Evolutionary conservation across 768 basidiomycete genomes (phyloP).

Genomic region (Russula abietina): DNA sequence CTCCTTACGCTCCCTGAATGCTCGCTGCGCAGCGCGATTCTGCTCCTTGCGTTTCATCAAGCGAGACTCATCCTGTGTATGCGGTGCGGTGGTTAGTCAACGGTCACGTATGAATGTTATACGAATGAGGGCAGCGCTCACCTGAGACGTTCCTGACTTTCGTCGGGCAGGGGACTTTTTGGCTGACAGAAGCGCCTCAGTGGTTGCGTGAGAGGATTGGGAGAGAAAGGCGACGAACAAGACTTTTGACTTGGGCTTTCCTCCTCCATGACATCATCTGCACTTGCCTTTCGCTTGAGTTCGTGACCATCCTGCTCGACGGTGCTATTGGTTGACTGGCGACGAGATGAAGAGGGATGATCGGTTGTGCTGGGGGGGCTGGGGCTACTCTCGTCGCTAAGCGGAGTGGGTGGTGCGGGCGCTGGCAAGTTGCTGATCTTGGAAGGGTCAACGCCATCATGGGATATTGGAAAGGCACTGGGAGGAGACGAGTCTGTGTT

Average conservation of each 20-base stretch:
- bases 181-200: constrained; percentile 12
- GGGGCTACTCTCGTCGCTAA: constrained; percentile 69
- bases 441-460: constrained; percentile 54
- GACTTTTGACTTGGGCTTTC: constrained; percentile 64
- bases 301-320: constrained; percentile 44
- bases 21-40: constrained; percentile 94
- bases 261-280: constrained; percentile 46
- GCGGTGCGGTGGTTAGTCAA: constrained; percentile 8
- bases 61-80: constrained; percentile 58
- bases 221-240: constrained; percentile 45
- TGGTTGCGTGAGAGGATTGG: background rate
- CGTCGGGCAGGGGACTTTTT: constrained; percentile 32
- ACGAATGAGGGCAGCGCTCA: constrained; percentile 21
- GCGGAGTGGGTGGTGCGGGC: constrained; percentile 52
- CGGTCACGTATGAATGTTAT: background rate
- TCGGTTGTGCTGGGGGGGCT: constrained; percentile 55
- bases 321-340: constrained; percentile 30
- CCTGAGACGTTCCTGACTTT: constrained; percentile 39
- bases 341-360: constrained; percentile 30
- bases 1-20: constrained; percentile 96
- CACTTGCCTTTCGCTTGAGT: constrained; percentile 74
- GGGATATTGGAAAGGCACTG: constrained; percentile 30
- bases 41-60: constrained; percentile 91
- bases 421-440: constrained; percentile 46
- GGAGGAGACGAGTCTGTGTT: constrained; percentile 30